Evolutionary conservation across 2,329 filamentous ascomycete genomes (phyloP).

Genomic region (Fusarium sp.): DNA sequence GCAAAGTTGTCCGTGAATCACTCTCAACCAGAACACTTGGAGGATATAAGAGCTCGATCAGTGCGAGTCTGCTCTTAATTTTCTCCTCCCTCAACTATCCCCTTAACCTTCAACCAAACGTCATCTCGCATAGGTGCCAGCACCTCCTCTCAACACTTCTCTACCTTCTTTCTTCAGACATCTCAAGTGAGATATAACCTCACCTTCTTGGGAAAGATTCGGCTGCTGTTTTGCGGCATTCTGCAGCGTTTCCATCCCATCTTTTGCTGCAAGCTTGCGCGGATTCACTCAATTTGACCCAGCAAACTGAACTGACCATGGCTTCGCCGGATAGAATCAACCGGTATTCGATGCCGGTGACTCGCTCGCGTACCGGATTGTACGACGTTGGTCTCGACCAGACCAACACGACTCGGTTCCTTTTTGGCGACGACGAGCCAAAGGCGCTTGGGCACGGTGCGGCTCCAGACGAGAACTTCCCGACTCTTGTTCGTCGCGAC

Average conservation of each 20-base stretch:
- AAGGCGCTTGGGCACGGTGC: conserved; percentile 61
- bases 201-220: background rate
- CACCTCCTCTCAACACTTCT: background rate
- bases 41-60: conserved; percentile 25
- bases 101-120: background rate
- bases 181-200: background rate
- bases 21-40: background rate
- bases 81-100: background rate
- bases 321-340: conserved; percentile 69
- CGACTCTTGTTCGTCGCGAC: conserved; percentile 79
- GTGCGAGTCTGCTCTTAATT: background rate
- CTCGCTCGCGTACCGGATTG: conserved; percentile 72
- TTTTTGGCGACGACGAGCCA: conserved; percentile 82
- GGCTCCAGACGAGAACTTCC: conserved; percentile 85
- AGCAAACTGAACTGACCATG: conserved; percentile 41
- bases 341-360: conserved; percentile 94
- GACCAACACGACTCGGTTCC: conserved; percentile 85
- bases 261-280: background rate
- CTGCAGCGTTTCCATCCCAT: background rate
- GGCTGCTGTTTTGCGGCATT: background rate
- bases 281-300: background rate
- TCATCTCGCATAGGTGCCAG: background rate
- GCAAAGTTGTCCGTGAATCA: conserved; percentile 24
- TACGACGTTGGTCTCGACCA: conserved; percentile 80
- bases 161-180: background rate